A percentile compares a stretch with the other conserved stretches of the same genome.
Evolutionary conservation across 1,284 basidiomycete species (phyloP).

Genomic region (Veloboletus limbatus): DNA sequence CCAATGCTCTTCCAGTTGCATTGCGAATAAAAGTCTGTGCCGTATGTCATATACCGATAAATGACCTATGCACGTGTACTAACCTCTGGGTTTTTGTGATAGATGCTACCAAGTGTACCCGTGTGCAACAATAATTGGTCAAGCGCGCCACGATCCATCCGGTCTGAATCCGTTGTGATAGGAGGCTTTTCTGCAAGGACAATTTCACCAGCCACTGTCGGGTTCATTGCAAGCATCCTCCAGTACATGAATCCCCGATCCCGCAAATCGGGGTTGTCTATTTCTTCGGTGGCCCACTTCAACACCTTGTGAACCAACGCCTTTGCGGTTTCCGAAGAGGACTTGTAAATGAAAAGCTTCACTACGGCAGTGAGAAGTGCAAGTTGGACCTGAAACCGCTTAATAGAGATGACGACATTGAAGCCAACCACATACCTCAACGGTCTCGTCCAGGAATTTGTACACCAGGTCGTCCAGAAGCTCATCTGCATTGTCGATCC

Average conservation of each 20-base stretch:
- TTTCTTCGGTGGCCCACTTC: constrained; percentile 96
- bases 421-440: constrained; percentile 57
- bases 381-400: constrained; percentile 77
- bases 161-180: constrained; percentile 96
- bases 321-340: constrained; percentile 80
- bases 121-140: constrained; percentile 86
- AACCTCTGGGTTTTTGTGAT: constrained; percentile 87
- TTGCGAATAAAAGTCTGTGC: constrained; percentile 79
- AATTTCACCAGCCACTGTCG: constrained; percentile 84
- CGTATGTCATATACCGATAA: constrained; percentile 14
- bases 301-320: constrained; percentile 93
- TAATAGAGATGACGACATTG: background rate
- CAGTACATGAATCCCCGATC: constrained; percentile 99
- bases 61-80: constrained; percentile 18
- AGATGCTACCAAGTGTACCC: constrained; percentile 81
- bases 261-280: constrained; percentile 95
- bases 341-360: constrained; percentile 95
- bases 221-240: constrained; percentile 94
- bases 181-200: constrained; percentile 94
- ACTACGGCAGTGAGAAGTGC: constrained; percentile 94
- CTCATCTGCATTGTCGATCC: constrained; percentile 96
- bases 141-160: constrained; percentile 93
- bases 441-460: constrained; percentile 91
- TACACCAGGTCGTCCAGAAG: constrained; percentile 91
- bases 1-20: constrained; percentile 68